Evolutionary conservation across 108 stramenopile species (phyloP), one percentile per base, ranked within the genome.

Genomic region (Pseudonitzschia multiseries): DNA sequence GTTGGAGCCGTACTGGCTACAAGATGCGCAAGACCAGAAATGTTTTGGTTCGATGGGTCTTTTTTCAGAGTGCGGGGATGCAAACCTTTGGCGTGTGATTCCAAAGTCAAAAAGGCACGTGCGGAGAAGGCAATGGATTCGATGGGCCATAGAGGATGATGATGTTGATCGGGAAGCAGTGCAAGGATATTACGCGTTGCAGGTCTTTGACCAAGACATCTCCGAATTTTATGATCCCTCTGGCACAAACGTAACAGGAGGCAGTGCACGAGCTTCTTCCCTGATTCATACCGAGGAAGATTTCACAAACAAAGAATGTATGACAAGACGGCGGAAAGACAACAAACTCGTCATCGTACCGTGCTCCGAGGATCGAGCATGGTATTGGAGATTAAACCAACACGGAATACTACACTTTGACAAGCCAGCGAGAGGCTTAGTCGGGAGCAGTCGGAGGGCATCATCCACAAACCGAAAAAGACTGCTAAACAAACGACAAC

Each of bases 21-120:
- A 93, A 63, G 88, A 90, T 75, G 68, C 68, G 41, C 33, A 27
- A 26, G 89, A 89, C 71, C 81, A 83, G 36, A 64, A 57, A 41
- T 93, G 92, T 65, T 78, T 93, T 28, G 88, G 88, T 13, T 86
- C 89, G 4, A 83, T 70, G 26, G 88, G 86, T 6, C 66, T 54
- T 26, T 93, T 89, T 73, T 74, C 84, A 9, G 89, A 90, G 62
- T 93, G 92, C 76, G 92, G 92, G 1, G 92, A 93, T 76, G 83
- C 89, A 14, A 88, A 87, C n/a, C 66, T 92, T 9, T 93, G 92
- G 92, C 76, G 80, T 31, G 50, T 76, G 41, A 63, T 76, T 53
- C 74, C 79, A 28, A 79, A 71, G 42, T 46, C 56, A 36, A 69
- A 56, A 54, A 61, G 73, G 21, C 69, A 80, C 31, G 57, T 64